Evolutionary conservation across 176 grass and related monocot species (phyloP).

Genomic region (Oryza meridionalis): DNA sequence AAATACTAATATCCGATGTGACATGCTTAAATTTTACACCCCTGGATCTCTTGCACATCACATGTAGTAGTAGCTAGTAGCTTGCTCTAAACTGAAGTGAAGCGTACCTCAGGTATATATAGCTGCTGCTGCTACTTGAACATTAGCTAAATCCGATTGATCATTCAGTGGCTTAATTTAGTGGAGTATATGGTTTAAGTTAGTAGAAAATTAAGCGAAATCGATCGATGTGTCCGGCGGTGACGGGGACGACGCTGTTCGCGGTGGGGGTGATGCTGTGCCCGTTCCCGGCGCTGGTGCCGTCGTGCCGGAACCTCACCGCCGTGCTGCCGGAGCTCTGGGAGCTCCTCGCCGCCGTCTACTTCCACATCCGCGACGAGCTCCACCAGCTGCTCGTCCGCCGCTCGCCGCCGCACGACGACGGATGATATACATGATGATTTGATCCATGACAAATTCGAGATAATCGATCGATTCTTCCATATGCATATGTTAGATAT

Average conservation of each 20-base stretch:
- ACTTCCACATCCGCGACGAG: constrained; percentile 39
- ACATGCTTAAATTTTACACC: too few species aligned
- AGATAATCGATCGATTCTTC: too few species aligned
- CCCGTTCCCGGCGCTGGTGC: constrained; percentile 41
- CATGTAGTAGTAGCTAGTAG: not conserved
- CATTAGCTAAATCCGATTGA: not conserved
- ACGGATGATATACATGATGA: too few species aligned
- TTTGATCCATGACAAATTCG: too few species aligned
- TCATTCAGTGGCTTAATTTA: not conserved
- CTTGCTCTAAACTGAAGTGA: too few species aligned
- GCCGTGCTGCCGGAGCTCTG: constrained; percentile 55
- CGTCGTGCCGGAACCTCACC: constrained; percentile 56
- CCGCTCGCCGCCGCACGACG: too few species aligned
- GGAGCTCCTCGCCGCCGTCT: constrained; percentile 46
- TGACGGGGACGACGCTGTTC: constrained; percentile 40
- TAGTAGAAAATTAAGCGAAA: not conserved
- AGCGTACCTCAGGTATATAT: too few species aligned
- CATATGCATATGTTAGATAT: too few species aligned
- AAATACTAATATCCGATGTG: too few species aligned
- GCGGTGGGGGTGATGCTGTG: constrained; percentile 52
- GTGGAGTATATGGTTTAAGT: not conserved
- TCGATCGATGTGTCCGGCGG: not conserved
- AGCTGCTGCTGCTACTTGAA: too few species aligned
- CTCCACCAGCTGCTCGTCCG: constrained; percentile 26
- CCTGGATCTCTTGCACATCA: not conserved